A percentile compares a stretch with the other conserved stretches of the same genome.
These are phyloP conservation scores for Xylaria curta DNA, from an alignment of 495 filamentous ascomycete species.

Conservation along the genomic window DNA sequence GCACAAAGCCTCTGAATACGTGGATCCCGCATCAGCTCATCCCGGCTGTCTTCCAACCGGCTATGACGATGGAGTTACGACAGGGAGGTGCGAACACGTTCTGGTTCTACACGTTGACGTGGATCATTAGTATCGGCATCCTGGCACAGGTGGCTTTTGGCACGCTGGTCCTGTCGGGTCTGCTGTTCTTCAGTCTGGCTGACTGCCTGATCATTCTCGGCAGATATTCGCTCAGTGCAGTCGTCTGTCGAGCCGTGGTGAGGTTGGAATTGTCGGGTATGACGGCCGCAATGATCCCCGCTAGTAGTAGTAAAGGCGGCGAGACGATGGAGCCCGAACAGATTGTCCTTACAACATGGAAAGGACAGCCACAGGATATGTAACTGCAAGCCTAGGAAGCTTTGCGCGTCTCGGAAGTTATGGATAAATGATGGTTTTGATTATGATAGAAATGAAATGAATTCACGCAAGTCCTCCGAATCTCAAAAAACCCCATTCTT, in stretches of 20 bases:
- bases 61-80: conserved; percentile 4
- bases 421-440: not conserved
- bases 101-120: conserved; percentile 24
- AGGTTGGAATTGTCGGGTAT: conserved; percentile 33
- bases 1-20: conserved; percentile 9
- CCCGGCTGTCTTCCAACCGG: conserved; percentile 14
- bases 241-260: conserved; percentile 30
- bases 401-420: not conserved
- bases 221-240: conserved; percentile 23
- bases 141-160: conserved; percentile 29
- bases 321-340: conserved; percentile 15
- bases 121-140: conserved; percentile 24
- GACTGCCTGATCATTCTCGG: conserved; percentile 28
- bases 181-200: conserved; percentile 31
- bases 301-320: not conserved
- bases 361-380: conserved; percentile 5
- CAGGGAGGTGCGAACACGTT: not conserved
- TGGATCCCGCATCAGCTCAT: conserved; percentile 10
- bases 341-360: conserved; percentile 17
- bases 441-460: not conserved
- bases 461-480: not conserved
- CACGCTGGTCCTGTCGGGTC: conserved; percentile 32
- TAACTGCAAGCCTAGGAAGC: not conserved
- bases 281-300: conserved; percentile 9
- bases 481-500: not conserved